These are phyloP conservation scores for Pythium biforme DNA, from an alignment of 352 stramenopile genomes.

Conservation along the genomic window DNA sequence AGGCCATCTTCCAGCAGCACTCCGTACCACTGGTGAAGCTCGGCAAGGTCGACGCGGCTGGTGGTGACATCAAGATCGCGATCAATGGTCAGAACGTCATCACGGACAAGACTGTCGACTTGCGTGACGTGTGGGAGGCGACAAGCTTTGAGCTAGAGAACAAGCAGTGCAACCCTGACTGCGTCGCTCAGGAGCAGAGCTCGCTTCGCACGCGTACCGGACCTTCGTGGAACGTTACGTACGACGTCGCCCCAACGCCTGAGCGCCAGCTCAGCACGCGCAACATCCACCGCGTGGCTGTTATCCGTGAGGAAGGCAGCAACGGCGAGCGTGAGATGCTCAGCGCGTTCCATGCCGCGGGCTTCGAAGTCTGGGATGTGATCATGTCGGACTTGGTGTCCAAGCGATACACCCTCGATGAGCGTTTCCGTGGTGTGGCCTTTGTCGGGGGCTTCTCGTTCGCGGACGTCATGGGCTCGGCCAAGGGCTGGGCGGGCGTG, in stretches of 20 bases:
- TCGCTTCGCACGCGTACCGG: conserved; percentile 82
- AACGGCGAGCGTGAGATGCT: conserved; percentile 99
- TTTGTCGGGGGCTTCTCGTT: conserved; percentile 99
- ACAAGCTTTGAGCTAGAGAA: conserved; percentile 98
- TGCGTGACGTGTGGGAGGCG: conserved; percentile 97
- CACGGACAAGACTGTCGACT: conserved; percentile 68
- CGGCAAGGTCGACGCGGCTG: conserved; percentile 77
- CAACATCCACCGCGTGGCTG: conserved; percentile 92
- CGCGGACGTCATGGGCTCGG: conserved; percentile 98
- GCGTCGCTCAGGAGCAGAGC: conserved; percentile 93
- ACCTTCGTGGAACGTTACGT: conserved; percentile 91
- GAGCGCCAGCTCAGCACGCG: conserved; percentile 78
- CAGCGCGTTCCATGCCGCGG: conserved; percentile 95
- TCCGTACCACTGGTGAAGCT: conserved; percentile 89
- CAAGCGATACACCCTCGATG: conserved; percentile 89
- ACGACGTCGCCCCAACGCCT: conserved; percentile 76
- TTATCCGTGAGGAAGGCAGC: conserved; percentile 98
- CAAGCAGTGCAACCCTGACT: conserved; percentile 95
- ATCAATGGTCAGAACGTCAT: conserved; percentile 83
- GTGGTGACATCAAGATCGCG: conserved; percentile 88
- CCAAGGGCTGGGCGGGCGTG: conserved; percentile 97
- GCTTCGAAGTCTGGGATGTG: conserved; percentile 98
- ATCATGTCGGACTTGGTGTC: conserved; percentile 95
- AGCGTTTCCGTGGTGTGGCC: conserved; percentile 96
- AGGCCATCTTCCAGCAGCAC: conserved; percentile 83